Conservation (phyloP, 257 asterid species). For the Coffea canephora region DNA sequence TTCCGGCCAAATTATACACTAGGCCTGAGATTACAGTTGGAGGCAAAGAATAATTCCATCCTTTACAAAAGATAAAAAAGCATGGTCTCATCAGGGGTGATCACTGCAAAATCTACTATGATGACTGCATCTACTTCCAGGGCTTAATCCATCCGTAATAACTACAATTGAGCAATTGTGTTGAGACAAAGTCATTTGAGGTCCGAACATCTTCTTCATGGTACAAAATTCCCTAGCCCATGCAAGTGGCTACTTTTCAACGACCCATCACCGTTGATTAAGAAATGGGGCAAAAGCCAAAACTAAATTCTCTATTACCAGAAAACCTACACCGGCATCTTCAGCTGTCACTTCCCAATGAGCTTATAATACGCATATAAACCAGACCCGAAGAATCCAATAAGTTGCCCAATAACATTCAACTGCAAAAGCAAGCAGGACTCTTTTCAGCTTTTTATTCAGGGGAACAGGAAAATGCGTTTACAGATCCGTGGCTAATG, state of each 20-base stretch:
- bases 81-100: background rate
- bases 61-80: background rate
- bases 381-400: conserved; percentile 80
- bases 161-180: background rate
- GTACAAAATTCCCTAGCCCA: background rate
- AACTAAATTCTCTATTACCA: background rate
- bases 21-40: background rate
- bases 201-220: background rate
- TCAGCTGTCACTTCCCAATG: conserved; percentile 48
- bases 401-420: conserved; percentile 72
- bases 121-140: background rate
- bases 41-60: background rate
- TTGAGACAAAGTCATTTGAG: background rate
- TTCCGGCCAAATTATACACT: background rate
- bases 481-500: background rate
- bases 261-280: background rate
- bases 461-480: background rate
- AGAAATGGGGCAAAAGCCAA: background rate
- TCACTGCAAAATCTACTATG: background rate
- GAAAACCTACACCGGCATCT: conserved; percentile 7
- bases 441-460: background rate
- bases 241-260: background rate
- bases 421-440: conserved; percentile 42
- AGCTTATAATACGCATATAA: conserved; percentile 73
- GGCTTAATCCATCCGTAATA: background rate